Evolutionary conservation across 805 yeast species (phyloP), one percentile per base, ranked within the genome.

Genomic region (Vanderwaltozyma polyspora): DNA sequence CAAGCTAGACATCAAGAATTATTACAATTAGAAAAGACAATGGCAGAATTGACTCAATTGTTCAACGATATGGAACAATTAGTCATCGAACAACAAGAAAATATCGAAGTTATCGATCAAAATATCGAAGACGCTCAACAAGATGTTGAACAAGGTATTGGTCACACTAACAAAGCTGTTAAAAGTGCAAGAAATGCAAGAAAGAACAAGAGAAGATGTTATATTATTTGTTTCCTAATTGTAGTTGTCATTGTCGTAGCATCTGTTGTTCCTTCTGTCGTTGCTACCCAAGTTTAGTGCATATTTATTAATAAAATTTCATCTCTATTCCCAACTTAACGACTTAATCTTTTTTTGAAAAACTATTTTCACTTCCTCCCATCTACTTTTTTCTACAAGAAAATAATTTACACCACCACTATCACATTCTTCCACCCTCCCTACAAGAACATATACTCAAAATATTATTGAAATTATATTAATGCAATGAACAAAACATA

Each of bases 31-130:
- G 97, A 89, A 63, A 78, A 84, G 64, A 80, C 95, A 39, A 86
- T 91, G 82, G 85, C 89, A 25, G 98, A 91, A 63, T 74, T 91
- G 62, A 83, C 93, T 28, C 94, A 84, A 66, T 73, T 91, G 57
- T 86, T 91, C 68, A 81, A 80, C 52, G 97, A 91, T 57, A 84
- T 91, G 91, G 96, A 91, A 63, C 83, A 83, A 55, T 68, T 91
- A 63, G 96, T 89, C 31, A 85, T 89, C 47, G 95, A 87, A 63
- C 97, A 91, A 66, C 95, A 87, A 60, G 85, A 75, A 48, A 76
- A 80, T 41, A 78, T 91, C 46, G 82, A 79, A 54, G 81, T 76
- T 52, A 76, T 85, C 44, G 86, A 86, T 56, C 76, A 82, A 46
- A 79, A 83, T 50, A 82, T 87, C 41, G 75, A 66, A 39, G 70